phyloP scores from a whole-genome alignment of 1,139 yeast species.

The Nadsonia starkeyi-henricii region DNA sequence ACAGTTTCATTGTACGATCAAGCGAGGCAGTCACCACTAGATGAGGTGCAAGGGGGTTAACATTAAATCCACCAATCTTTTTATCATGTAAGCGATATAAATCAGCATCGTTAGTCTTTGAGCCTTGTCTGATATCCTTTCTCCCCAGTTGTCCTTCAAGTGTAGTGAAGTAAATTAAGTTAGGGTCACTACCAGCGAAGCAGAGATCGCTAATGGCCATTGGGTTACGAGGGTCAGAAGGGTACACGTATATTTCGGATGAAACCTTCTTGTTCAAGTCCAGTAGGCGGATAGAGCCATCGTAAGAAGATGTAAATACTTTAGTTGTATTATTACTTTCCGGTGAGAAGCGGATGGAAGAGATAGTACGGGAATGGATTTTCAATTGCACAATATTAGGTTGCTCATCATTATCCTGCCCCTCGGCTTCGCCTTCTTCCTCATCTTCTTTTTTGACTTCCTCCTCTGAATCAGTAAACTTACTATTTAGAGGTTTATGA shows the following conservation, averaged over 20 bases:
- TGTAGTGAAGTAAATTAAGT: conserved; percentile 58
- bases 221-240: conserved; percentile 18
- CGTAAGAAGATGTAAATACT: conserved; percentile 65
- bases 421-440: conserved; percentile 27
- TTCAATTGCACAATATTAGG: conserved; percentile 54
- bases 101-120: conserved; percentile 13
- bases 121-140: conserved; percentile 45
- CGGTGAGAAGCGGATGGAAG: conserved; percentile 37
- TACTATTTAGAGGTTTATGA: conserved; percentile 18
- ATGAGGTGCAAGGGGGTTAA: conserved; percentile 46
- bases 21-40: conserved; percentile 79
- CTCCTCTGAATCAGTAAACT: conserved; percentile 24
- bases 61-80: conserved; percentile 76
- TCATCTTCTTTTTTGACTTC: conserved; percentile 27
- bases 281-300: conserved; percentile 64
- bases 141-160: conserved; percentile 63
- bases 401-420: conserved; percentile 24
- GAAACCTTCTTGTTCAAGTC: conserved; percentile 52
- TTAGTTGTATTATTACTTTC: conserved; percentile 37
- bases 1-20: conserved; percentile 67
- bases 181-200: conserved; percentile 39
- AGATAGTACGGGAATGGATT: conserved; percentile 64
- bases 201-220: conserved; percentile 35
- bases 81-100: conserved; percentile 63
- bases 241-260: conserved; percentile 33